Base-by-base conservation (phyloP, 345 rosid species). In the Eucalyptus cloeziana region DNA sequence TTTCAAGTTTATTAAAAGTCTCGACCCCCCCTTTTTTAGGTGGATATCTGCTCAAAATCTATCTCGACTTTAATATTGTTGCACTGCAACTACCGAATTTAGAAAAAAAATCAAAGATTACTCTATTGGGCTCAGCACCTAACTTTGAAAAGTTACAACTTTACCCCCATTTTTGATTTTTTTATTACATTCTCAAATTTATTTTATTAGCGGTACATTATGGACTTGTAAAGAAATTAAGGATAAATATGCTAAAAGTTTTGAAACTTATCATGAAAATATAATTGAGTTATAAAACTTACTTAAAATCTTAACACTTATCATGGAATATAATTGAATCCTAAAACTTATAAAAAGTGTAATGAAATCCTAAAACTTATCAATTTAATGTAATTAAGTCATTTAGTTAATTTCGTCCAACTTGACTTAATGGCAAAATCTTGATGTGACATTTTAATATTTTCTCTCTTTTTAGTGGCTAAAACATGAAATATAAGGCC, bases 171-270 rank as follows among this genome's bases (percentile, higher is more conserved):
- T 71, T 69, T 71, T 33, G 81, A 71, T 71, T 71, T 33, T 69
- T 33, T 33, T 17, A 15, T 31, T 69, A 37, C 24, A 5, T 17
- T 37, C 24, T 71, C 81, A 16, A 71, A 33, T 69, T 33, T 71
- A 56, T 69, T 69, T 1, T 16, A 3, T 69, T 67, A 31, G 10
- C 1, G 5, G 16, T 67, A 67, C 76, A 67, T 67, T n/a, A 67
- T 67, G 22, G 21, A 67, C 16, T 27, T 27, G 13, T 56, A 24
- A 56, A 24, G 30, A 56, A 24, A 56, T 24, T 24, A 56, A 10
- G 1, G 3, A 24, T 24, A 10, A 24, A 8, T 56, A 24, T 56
- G 30, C 0, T 10, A 1, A 10, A 56, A 10, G 3, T 24, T 25
- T 56, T 56, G 2, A 56, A 56, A 56, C 13, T 56, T 56, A 25